Base-by-base conservation (phyloP, 2,329 filamentous ascomycete species). In the Colletotrichum kahawae region DNA sequence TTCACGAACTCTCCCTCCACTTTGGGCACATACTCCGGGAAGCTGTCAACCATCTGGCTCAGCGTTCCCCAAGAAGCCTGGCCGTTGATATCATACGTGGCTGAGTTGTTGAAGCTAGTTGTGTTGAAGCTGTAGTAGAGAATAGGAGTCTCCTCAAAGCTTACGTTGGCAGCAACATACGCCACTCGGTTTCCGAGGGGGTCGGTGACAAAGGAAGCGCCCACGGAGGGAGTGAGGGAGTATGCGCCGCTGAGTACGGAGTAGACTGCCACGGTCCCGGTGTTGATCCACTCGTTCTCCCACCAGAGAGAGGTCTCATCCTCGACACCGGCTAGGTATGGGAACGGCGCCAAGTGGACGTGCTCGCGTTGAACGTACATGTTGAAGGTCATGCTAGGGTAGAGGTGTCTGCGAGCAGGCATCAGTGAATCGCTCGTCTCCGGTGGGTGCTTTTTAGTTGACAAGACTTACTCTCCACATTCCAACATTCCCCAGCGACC, bases 401-500 rank as follows among this genome's bases (percentile, higher is more conserved):
- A 60, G 2, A 54, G 36, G 27, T 71, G 62, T 24, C 67, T 71
- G 54, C 34, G 13, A 18, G 12, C 6, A 1, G 2, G 2, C 5
- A 13, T 48, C 5, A 48, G 43, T 5, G 1, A 48, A 48, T 13
- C 18, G 2, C 2, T 21, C 43, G 43, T 21, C 10, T 7, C n/a
- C 18, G 6, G 1, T 4, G n/a, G n/a, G 10, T 21, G 10, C 18
- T 8, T 21, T 2, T 48, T 4, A 21, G 43, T 48, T 51, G n/a
- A 21, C 43, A 1, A 21, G 43, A 67, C 43, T 24, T 64, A 64
- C 77, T 90, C 89, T 86, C 87, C 89, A 82, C 88, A 90, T 2
- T 83, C 83, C 1, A 90, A 79, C 1, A 80, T 81, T 2, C 88
- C 87, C n/a, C 89, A 82, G 51, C 84, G 84, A 2, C 85, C 87